phyloP scores from a whole-genome alignment of 2,329 filamentous ascomycete species.

The Aspergillus niger region DNA sequence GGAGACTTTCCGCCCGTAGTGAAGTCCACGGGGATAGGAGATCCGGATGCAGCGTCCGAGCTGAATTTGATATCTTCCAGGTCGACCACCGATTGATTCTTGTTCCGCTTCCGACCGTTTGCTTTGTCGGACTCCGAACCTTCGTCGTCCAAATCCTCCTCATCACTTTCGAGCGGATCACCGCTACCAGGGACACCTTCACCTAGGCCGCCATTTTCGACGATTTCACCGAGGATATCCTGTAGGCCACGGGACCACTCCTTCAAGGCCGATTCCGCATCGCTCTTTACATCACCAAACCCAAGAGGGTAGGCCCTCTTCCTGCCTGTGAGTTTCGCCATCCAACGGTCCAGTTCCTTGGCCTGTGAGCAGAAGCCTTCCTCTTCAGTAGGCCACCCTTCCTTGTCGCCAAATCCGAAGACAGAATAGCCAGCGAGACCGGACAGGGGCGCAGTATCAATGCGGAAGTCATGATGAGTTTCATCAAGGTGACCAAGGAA shows the following conservation, averaged over 20 bases:
- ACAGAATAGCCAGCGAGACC: conserved; percentile 82
- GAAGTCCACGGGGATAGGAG: conserved; percentile 79
- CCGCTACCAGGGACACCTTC: conserved; percentile 77
- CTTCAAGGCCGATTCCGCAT: conserved; percentile 64
- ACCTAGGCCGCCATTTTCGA: conserved; percentile 56
- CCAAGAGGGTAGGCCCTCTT: conserved; percentile 89
- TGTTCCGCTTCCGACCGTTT: conserved; percentile 49
- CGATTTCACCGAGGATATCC: conserved; percentile 66
- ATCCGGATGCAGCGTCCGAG: conserved; percentile 26
- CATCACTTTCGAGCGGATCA: conserved; percentile 80
- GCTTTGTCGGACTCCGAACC: conserved; percentile 54
- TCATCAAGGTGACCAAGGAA: conserved; percentile 86
- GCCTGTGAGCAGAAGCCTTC: conserved; percentile 94
- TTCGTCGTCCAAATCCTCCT: conserved; percentile 65
- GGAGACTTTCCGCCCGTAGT: conserved; percentile 56
- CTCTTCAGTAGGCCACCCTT: conserved; percentile 87
- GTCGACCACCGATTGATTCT: conserved; percentile 63
- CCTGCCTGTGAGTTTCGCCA: conserved; percentile 87
- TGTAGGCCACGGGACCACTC: conserved; percentile 79
- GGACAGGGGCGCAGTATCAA: conserved; percentile 82
- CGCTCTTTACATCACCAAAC: conserved; percentile 80
- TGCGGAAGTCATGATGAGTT: conserved; percentile 94
- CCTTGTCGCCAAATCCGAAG: conserved; percentile 88
- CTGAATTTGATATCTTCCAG: conserved; percentile 74
- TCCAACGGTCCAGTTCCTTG: conserved; percentile 87